phyloP scores from a whole-genome alignment of 2,329 filamentous ascomycete genomes.

The Colletotrichum orbiculare region DNA sequence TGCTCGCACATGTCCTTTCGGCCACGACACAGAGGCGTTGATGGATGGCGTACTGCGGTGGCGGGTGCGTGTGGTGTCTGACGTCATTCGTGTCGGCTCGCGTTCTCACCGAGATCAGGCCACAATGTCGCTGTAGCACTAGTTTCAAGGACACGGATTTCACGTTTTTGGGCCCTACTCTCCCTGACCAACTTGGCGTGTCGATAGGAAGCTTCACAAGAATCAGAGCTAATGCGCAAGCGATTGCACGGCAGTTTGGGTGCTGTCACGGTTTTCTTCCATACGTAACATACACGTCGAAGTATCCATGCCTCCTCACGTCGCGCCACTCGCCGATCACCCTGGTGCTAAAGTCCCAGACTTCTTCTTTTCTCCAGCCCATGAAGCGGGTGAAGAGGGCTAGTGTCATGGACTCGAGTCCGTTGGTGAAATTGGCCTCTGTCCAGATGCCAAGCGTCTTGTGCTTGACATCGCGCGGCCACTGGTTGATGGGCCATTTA shows the following conservation, averaged over 20 bases:
- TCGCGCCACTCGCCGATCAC: constrained; percentile 37
- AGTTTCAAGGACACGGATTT: no score
- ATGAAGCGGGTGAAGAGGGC: constrained; percentile 43
- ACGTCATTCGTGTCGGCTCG: constrained; percentile 12
- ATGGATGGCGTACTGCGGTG: no score
- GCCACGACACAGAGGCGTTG: no score
- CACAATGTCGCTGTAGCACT: no score
- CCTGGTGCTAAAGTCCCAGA: constrained; percentile 39
- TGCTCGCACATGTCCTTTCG: no score
- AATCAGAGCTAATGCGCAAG: no score
- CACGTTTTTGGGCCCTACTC: no score
- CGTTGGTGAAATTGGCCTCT: constrained; percentile 39
- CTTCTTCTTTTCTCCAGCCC: constrained; percentile 43
- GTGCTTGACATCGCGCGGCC: constrained; percentile 41
- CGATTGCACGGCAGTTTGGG: no score
- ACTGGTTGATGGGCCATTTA: constrained; percentile 44
- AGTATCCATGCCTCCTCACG: constrained; percentile 37
- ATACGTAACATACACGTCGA: constrained; percentile 38
- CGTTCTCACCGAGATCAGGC: background rate
- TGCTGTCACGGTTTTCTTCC: constrained; percentile 30
- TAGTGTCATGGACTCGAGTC: constrained; percentile 41
- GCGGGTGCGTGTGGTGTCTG: background rate
- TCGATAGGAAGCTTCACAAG: no score
- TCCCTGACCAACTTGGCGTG: no score
- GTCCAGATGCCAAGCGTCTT: constrained; percentile 42